Percentiles rank a stretch among this genome's conserved stretches.
phyloP scores from a whole-genome alignment of 2,329 filamentous ascomycete species.

The Chrysosporium queenslandicum region DNA sequence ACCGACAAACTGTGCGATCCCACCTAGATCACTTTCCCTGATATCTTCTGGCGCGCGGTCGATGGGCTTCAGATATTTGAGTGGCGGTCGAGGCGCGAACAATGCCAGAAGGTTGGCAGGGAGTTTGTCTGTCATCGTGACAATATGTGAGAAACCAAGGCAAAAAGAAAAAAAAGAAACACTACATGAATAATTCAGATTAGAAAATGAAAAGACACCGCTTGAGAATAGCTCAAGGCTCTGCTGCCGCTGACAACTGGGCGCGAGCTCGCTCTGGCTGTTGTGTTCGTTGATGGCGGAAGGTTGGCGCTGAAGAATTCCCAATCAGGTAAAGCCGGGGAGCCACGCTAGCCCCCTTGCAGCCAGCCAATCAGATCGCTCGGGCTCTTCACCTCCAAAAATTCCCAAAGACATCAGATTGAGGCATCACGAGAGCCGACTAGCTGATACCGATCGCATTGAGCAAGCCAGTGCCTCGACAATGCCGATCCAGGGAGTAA shows the following conservation, averaged over 20 bases:
- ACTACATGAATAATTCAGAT: neutral
- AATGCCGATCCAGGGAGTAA: slow-evolving; percentile 42
- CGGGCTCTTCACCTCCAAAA: slow-evolving; percentile 6
- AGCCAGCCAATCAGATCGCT: slow-evolving; percentile 22
- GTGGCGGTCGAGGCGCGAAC: slow-evolving; percentile 84
- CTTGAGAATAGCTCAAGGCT: neutral
- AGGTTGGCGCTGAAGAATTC: slow-evolving; percentile 4
- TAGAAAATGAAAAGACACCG: neutral
- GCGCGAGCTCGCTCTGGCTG: neutral
- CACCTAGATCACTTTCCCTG: slow-evolving; percentile 60
- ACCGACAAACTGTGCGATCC: slow-evolving; percentile 64
- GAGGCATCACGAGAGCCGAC: neutral
- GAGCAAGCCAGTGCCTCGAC: slow-evolving; percentile 11
- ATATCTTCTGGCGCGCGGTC: slow-evolving; percentile 78
- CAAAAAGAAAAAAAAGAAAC: slow-evolving; percentile 22
- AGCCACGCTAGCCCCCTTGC: slow-evolving; percentile 5
- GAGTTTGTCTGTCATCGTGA: slow-evolving; percentile 84
- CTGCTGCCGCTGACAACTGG: neutral
- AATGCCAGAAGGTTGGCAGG: slow-evolving; percentile 85
- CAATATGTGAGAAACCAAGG: neutral
- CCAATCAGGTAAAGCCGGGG: slow-evolving; percentile 7
- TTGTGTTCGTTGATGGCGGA: neutral
- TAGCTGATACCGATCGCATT: neutral
- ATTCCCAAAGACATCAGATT: neutral
- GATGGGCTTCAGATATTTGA: slow-evolving; percentile 75